phyloP scores from a whole-genome alignment of 2,329 filamentous ascomycete species.

The Aspergillus ustus region DNA sequence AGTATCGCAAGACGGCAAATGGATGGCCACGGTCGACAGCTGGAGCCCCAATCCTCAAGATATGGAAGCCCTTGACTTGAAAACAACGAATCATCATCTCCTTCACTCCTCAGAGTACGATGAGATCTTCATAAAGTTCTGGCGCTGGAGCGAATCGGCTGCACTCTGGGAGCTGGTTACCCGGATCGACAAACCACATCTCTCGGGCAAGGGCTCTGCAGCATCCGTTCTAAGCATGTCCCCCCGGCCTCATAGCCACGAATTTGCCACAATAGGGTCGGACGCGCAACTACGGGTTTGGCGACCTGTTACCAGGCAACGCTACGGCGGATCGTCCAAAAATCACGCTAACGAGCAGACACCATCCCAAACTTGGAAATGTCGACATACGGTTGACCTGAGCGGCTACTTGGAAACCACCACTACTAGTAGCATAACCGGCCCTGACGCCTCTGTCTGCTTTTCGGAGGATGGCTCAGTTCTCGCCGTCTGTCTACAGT shows the following conservation, averaged over 20 bases:
- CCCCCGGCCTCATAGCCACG: slow-evolving; percentile 68
- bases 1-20: slow-evolving; percentile 79
- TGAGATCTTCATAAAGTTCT: slow-evolving; percentile 90
- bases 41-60: slow-evolving; percentile 80
- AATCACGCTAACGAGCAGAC: no score
- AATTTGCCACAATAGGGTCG: slow-evolving; percentile 83
- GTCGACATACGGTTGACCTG: slow-evolving; percentile 60
- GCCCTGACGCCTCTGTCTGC: slow-evolving; percentile 69
- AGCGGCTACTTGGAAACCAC: slow-evolving; percentile 40
- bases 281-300: slow-evolving; percentile 81
- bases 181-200: slow-evolving; percentile 82
- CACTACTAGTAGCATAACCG: slow-evolving; percentile 38
- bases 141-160: slow-evolving; percentile 67
- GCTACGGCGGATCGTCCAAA: slow-evolving; percentile 71
- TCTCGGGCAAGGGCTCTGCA: slow-evolving; percentile 55
- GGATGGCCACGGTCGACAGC: slow-evolving; percentile 90
- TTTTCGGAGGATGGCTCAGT: slow-evolving; percentile 87
- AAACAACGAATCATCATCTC: slow-evolving; percentile 29
- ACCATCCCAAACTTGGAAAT: slow-evolving; percentile 76
- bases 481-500: slow-evolving; percentile 64
- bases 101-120: slow-evolving; percentile 48
- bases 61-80: slow-evolving; percentile 59
- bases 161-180: slow-evolving; percentile 75
- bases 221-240: slow-evolving; percentile 72
- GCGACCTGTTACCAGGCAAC: slow-evolving; percentile 72